A percentile compares a stretch with the other conserved stretches of the same genome.
Conservation (phyloP, 192 early-diverging fungal genomes). For the Dimargaris xerosporica region DNA sequence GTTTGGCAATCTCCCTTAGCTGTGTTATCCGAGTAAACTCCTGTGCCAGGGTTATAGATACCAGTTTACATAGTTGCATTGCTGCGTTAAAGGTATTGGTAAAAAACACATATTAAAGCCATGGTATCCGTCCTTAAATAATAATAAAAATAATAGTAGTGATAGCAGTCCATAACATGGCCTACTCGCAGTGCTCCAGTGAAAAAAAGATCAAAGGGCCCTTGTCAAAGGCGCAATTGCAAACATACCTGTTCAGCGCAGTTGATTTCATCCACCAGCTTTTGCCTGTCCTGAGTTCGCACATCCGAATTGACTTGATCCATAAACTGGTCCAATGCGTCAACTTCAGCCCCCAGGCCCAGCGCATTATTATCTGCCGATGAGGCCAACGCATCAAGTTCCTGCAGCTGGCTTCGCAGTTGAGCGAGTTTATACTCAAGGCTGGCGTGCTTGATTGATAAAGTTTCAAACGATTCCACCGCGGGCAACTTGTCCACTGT, state of each 20-base stretch:
- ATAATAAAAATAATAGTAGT: too few relatives aligned
- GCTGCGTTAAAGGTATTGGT: too few relatives aligned
- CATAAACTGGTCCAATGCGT: neutral
- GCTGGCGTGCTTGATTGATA: neutral
- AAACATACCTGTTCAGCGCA: neutral
- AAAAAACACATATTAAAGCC: too few relatives aligned
- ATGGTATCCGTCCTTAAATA: too few relatives aligned
- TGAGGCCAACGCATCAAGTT: neutral
- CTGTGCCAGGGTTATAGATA: too few relatives aligned
- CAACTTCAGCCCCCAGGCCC: neutral
- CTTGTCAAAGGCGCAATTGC: neutral
- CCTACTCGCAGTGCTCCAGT: too few relatives aligned
- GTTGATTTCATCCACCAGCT: neutral
- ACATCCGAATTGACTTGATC: neutral
- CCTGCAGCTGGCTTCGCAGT: neutral
- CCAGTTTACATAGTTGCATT: too few relatives aligned
- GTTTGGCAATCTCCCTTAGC: too few relatives aligned
- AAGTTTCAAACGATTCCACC: constrained; percentile 3
- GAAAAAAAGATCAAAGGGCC: too few relatives aligned
- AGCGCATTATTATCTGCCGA: neutral
- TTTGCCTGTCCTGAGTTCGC: neutral
- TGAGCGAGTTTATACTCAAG: neutral
- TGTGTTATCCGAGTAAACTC: too few relatives aligned
- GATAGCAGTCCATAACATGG: too few relatives aligned
- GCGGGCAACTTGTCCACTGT: neutral